Base-by-base conservation (phyloP, 2,329 filamentous ascomycete species). In the Alternaria viburni region DNA sequence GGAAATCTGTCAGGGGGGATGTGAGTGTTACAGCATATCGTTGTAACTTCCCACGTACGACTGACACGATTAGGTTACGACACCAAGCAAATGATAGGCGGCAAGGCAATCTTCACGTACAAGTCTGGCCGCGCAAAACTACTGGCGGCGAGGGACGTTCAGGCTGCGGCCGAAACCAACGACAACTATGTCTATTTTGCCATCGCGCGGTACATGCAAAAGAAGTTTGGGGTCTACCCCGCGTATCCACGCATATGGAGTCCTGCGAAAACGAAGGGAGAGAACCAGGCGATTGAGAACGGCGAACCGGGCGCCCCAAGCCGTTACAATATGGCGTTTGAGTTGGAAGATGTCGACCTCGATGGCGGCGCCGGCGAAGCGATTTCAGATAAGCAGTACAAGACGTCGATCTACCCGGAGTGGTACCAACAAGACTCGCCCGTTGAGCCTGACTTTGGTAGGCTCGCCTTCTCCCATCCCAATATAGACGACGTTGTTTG, bases 211-310 rank as follows among this genome's bases (percentile, higher is more conserved):
- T 36, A 36, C 32, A 36, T 36, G 32, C 32, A 36, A n/a, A 36
- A 36, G 32, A 36, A 1, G 32, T 36, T 36, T 1, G 32, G 32
- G 0, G 1, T 1, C 0, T n/a, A 36, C 15, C 32, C 32, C 0
- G 1, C 32, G 2, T 36, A 36, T 5, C 32, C 32, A 36, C 32
- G 32, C 1, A 36, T 36, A 2, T 36, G 32, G 32, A 36, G 15
- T 10, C 1, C 4, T 3, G 1, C 4, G 4, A 36, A 3, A n/a
- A 36, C 32, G 15, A 5, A 5, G 2, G 4, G 0, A 36, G 32
- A 36, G 32, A 36, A 36, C 1, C 0, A 3, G 32, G 32, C 32
- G 32, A 0, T n/a, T 0, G 32, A 36, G 1, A 2, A 36, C 8
- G 0, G 2, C 0, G 32, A 36, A 10, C 32, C 32, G 8, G 32